Conservation (phyloP, 176 grass and related monocot genomes). For the Eragrostis curvula region DNA sequence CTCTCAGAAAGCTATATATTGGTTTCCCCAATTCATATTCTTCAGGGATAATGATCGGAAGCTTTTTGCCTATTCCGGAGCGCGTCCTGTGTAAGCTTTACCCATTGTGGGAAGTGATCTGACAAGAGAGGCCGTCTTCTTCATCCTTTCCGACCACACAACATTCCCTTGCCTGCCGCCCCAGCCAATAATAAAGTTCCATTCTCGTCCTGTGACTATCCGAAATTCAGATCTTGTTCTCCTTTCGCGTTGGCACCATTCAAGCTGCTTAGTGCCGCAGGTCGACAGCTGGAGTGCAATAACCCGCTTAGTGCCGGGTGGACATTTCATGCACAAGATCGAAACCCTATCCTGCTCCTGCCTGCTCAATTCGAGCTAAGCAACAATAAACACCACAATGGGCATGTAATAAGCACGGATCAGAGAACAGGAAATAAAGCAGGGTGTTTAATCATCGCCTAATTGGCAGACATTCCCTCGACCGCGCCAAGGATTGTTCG, state of each 20-base stretch:
- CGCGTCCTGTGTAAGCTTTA: conserved; percentile 15
- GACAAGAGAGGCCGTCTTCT: conserved; percentile 38
- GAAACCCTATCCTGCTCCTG: conserved; percentile 31
- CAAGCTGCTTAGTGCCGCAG: conserved; percentile 1
- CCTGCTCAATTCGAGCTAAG: conserved; percentile 35
- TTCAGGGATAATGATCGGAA: conserved; percentile 12
- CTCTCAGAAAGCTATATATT: too few relatives aligned
- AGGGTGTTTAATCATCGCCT: neutral
- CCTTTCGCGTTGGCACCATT: conserved; percentile 30
- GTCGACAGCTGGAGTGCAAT: neutral
- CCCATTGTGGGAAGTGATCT: conserved; percentile 18
- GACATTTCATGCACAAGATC: neutral
- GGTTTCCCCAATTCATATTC: neutral
- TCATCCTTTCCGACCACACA: conserved; percentile 58
- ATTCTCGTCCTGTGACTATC: neutral
- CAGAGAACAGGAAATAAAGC: neutral
- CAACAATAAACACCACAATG: neutral
- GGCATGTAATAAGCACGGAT: neutral
- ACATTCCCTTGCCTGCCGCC: neutral
- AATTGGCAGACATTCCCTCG: conserved; percentile 35
- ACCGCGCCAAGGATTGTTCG: neutral
- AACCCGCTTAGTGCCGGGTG: neutral
- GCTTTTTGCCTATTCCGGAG: neutral
- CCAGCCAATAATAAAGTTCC: neutral
- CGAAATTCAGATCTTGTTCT: conserved; percentile 29